phyloP scores from a whole-genome alignment of 345 rosid species.

The Eucalyptus marginata region DNA sequence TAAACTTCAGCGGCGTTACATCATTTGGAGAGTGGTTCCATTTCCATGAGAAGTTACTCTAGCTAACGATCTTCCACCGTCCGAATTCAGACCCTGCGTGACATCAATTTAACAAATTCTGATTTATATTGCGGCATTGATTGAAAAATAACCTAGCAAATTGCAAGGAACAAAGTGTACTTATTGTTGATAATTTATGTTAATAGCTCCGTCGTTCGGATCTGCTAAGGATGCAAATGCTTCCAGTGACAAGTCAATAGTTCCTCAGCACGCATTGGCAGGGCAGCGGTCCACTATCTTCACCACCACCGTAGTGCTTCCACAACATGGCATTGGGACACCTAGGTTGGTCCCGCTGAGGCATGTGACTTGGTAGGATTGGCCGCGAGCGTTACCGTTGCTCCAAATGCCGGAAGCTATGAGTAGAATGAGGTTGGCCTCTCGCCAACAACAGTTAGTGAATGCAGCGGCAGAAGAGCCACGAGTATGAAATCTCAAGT shows the following conservation, averaged over 20 bases:
- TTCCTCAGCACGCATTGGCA: neutral
- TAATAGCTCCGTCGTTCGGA: neutral
- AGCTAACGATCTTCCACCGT: neutral
- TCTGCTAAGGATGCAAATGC: neutral
- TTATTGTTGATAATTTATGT: neutral
- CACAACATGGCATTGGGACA: neutral
- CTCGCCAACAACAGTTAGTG: neutral
- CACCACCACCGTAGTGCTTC: neutral
- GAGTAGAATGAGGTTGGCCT: neutral
- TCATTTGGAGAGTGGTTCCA: neutral
- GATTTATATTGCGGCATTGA: neutral
- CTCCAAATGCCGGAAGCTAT: neutral
- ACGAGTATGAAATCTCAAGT: neutral
- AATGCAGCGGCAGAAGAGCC: neutral
- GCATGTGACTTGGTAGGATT: neutral
- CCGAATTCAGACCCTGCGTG: neutral
- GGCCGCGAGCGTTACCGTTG: neutral
- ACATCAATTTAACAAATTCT: neutral
- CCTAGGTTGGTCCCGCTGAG: neutral
- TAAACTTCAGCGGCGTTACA: neutral
- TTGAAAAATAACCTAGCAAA: neutral
- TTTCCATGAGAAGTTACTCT: neutral
- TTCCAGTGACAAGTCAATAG: constrained; percentile 1
- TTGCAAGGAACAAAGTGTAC: neutral
- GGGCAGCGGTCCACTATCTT: constrained; percentile 1